Evolutionary conservation across 2,329 filamentous ascomycete genomes (phyloP), one percentile per base, ranked within the genome.

Genomic region (Diplocarpon mali): DNA sequence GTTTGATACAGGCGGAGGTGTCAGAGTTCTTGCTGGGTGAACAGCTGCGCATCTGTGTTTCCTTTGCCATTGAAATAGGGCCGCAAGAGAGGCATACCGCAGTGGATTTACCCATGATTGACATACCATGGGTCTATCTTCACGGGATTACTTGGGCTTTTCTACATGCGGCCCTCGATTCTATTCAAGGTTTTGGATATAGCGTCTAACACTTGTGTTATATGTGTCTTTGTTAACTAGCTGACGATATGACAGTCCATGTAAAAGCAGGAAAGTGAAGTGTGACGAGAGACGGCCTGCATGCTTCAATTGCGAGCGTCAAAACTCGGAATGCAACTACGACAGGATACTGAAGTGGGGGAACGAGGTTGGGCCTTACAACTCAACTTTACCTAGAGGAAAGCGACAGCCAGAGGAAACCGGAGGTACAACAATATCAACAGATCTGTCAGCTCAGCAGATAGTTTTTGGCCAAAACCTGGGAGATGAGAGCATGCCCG

Each of bases 341-440:
- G 85, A 78, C 56, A 84, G 90, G 55, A 75, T 83, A 28, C 67
- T 90, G 52, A 89, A 89, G 57, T 90, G 85, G 85, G 80, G 82
- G 48, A 35, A 65, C 40, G 65, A 83, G 48, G 30, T 65, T 41
- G 65, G 46, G 39, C 7, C 49, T 49, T 31, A 44, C 48, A 20
- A 49, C 44, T 15, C 30, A 9, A 32, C n/a, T 32, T 3, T 51
- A 56, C 40, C 48, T 43, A 11, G 35, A 43, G 28, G 47, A 42
- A 42, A 44, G 32, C 28, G 29, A 45, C 20, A 41, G 43, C 20
- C 34, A 15, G 34, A 35, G 14, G 34, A 5, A 5, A 30, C 29
- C 16, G 35, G 15, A 29, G 31, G 17, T 12, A 31, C 9, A 16
- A 9, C 9, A 30, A 27, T 3, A 5, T 10, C 38, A 14, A 28